phyloP scores from a whole-genome alignment of 2,329 filamentous ascomycete species.

The Microascus cirrosus region DNA sequence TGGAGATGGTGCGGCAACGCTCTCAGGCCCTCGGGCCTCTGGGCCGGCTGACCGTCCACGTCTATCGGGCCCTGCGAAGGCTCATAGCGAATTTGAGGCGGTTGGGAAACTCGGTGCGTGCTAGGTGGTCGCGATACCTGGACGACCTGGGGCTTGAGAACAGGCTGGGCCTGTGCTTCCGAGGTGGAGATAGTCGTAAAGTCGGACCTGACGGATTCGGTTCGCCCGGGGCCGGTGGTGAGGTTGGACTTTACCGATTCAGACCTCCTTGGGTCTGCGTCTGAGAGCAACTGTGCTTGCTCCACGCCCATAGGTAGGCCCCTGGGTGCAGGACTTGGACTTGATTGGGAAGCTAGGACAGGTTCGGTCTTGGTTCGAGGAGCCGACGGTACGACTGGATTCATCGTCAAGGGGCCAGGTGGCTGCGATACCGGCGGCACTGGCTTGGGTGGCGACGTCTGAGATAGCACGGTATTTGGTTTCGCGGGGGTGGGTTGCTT shows the following conservation, averaged over 20 bases:
- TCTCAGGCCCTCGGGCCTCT: not conserved
- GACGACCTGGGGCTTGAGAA: slow-evolving; percentile 11
- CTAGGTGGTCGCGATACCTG: slow-evolving; percentile 1
- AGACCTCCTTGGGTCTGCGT: not conserved
- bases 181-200: slow-evolving; percentile 9
- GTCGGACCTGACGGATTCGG: slow-evolving; percentile 6
- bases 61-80: not conserved
- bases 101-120: not conserved
- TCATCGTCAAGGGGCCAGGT: not conserved
- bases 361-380: not conserved
- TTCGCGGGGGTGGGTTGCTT: not conserved
- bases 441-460: not conserved
- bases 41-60: not conserved
- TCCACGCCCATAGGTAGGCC: not conserved
- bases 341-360: not conserved
- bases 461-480: not conserved
- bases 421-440: not conserved
- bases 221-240: not conserved
- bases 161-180: slow-evolving; percentile 11
- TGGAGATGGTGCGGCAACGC: not conserved
- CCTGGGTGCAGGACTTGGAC: not conserved
- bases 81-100: not conserved
- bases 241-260: not conserved
- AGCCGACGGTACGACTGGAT: not conserved
- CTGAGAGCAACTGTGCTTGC: not conserved